phyloP scores from a whole-genome alignment of 257 asterid genomes.

The Mentha longifolia region DNA sequence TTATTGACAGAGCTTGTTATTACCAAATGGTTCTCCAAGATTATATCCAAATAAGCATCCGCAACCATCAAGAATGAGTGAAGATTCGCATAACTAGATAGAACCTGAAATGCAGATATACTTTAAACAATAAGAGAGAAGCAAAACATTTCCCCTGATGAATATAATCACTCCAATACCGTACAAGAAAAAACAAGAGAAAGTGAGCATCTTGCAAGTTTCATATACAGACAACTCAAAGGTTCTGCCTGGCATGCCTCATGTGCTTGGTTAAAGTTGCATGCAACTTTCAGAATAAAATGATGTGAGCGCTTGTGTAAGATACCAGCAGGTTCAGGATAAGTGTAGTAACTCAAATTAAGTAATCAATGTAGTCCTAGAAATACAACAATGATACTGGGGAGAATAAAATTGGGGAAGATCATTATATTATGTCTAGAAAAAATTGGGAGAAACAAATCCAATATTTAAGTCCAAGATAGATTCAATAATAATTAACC shows the following conservation, averaged over 20 bases:
- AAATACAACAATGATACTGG: no score
- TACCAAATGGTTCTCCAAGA: constrained; percentile 77
- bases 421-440: background rate
- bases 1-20: constrained; percentile 38
- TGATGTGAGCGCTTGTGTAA: constrained; percentile 20
- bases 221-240: constrained; percentile 19
- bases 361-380: background rate
- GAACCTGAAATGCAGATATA: constrained; percentile 62
- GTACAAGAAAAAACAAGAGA: constrained; percentile 25
- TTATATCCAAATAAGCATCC: constrained; percentile 73
- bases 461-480: constrained; percentile 19
- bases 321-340: constrained; percentile 15
- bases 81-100: constrained; percentile 53
- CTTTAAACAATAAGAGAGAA: constrained; percentile 23
- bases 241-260: background rate
- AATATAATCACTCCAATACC: constrained; percentile 20
- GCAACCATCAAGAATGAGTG: constrained; percentile 65
- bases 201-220: constrained; percentile 14
- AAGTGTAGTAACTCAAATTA: background rate
- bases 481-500: constrained; percentile 2
- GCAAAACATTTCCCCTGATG: constrained; percentile 26
- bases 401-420: background rate
- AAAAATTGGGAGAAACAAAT: constrained; percentile 14
- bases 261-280: constrained; percentile 8
- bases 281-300: constrained; percentile 3